Percentiles rank a stretch among this genome's conserved stretches.
These are phyloP conservation scores for Arthrocladium fulminans DNA, from an alignment of 2,329 filamentous ascomycete species.

Conservation along the genomic window DNA sequence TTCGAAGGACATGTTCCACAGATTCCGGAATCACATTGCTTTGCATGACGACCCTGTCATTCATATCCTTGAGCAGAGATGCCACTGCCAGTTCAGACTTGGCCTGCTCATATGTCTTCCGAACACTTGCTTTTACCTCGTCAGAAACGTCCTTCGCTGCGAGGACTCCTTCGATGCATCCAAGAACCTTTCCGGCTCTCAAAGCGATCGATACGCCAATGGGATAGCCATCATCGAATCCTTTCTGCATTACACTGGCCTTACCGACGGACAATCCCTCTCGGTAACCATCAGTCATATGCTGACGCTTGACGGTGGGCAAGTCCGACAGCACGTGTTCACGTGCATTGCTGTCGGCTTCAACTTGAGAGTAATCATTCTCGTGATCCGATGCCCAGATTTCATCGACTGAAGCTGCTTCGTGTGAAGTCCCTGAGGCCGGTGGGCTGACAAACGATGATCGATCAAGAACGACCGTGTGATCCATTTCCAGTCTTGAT, in stretches of 20 bases:
- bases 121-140: conserved; percentile 5
- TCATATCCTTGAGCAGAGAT: conserved; percentile 16
- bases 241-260: conserved; percentile 64
- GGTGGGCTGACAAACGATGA: conserved; percentile 8
- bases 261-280: conserved; percentile 77
- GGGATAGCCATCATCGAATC: conserved; percentile 85
- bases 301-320: conserved; percentile 62
- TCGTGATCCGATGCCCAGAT: conserved; percentile 20
- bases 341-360: too few relatives aligned
- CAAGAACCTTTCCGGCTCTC: conserved; percentile 64
- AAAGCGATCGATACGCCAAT: conserved; percentile 74
- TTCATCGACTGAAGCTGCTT: conserved; percentile 15
- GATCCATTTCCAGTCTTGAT: neutral
- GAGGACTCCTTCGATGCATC: conserved; percentile 64
- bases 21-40: neutral
- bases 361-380: neutral
- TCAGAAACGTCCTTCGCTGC: conserved; percentile 30
- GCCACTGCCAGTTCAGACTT: conserved; percentile 15
- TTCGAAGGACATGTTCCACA: conserved; percentile 3
- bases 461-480: neutral
- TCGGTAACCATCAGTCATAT: conserved; percentile 79
- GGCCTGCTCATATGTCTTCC: conserved; percentile 12
- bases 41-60: conserved; percentile 16
- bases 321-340: conserved; percentile 58
- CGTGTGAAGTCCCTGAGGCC: conserved; percentile 16